Conservation (phyloP, 345 rosid genomes). For the Trapa bicornis region DNA sequence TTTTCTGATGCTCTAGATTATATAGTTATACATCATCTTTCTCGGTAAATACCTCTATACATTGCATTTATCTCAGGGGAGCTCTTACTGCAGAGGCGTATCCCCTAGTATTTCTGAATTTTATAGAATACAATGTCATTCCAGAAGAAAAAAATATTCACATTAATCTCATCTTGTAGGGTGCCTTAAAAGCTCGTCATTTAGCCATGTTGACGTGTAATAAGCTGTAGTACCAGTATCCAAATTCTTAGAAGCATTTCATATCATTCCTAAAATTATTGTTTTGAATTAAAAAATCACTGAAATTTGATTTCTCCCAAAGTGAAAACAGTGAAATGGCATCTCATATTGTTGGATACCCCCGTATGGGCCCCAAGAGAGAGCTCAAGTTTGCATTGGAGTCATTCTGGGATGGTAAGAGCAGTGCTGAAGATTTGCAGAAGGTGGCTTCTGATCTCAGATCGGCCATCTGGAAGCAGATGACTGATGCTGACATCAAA, state of each 20-base stretch:
- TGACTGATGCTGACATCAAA: slow-evolving; percentile 76
- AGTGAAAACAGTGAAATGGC: slow-evolving; percentile 49
- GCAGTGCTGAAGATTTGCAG: slow-evolving; percentile 72
- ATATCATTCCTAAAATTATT: not conserved
- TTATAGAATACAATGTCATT: not conserved
- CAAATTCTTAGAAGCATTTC: not conserved
- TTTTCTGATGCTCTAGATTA: not conserved
- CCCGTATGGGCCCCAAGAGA: slow-evolving; percentile 99
- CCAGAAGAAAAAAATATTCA: not conserved
- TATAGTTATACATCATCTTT: no score
- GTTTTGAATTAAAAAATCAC: not conserved
- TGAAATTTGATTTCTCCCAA: not conserved
- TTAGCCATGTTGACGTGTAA: not conserved
- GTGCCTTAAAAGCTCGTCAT: not conserved
- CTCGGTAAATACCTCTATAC: not conserved
- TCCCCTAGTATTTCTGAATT: not conserved
- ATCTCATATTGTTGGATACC: slow-evolving; percentile 95
- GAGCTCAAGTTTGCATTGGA: slow-evolving; percentile 98
- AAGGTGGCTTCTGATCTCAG: slow-evolving; percentile 86
- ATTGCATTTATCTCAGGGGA: not conserved
- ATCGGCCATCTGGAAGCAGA: slow-evolving; percentile 87
- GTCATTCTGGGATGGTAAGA: slow-evolving; percentile 97
- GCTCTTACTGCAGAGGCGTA: not conserved
- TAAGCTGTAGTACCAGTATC: no score
- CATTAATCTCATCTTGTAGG: not conserved